Base-by-base conservation (phyloP, 306 rosid species). In the Parietaria judaica region DNA sequence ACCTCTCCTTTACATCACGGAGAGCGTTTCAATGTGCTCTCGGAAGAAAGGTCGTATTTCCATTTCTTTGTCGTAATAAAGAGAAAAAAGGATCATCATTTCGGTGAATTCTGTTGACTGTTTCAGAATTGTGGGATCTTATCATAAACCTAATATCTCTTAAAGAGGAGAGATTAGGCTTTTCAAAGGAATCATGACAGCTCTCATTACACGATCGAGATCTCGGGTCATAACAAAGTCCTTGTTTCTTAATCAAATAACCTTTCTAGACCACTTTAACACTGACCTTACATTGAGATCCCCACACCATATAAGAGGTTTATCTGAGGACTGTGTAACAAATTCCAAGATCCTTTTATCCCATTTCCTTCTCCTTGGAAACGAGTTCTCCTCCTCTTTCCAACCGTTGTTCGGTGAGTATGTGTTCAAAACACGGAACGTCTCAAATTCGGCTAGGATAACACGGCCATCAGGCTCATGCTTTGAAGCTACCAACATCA, bases 251-350 rank as follows among this genome's bases (percentile, higher is more conserved):
- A 3, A 41, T 41, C 45, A 41, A 41, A 73, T 35, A 58, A 7
- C 74, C 57, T 14, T 14, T 47, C 8, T 39, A 11, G 54, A 17
- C 51, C 43, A 14, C 36, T 14, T 13, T 79, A 69, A 56, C 39
- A 66, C 65, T 62, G 63, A 82, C 98, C 98, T 92, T 68, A 92
- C 98, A 77, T 92, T 92, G 56, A 92, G 94, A 84, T 92, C 98
- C 63, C 98, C 98, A 58, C 96, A 92, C 98, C 96, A 92, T 76
- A 92, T 78, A 56, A 86, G 85, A 82, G 98, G 95, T 80, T 88
- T 88, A 78, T 92, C 98, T 44, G 88, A 86, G 70, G 74, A 72
- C 61, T 82, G 85, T 17, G 71, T 61, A 64, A 88, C 86, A 72
- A 92, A 92, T 64, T 92, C 96, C 65, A 88, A 66, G 57, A 92